Evolutionary conservation across 306 rosid species (phyloP), one percentile per base, ranked within the genome.

Genomic region (Sesbania bispinosa): DNA sequence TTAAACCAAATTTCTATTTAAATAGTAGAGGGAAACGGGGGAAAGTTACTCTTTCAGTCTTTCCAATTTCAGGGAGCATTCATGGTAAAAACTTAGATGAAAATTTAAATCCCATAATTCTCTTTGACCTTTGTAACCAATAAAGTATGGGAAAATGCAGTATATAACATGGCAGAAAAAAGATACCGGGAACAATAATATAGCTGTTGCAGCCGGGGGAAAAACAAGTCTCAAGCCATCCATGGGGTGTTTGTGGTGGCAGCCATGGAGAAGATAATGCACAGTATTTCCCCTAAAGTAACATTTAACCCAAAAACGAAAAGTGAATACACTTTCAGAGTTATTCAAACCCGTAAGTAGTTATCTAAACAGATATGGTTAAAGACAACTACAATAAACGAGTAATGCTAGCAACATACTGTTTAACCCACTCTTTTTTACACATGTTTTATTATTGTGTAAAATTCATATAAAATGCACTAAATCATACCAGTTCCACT

Each of bases 211-310:
- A 71, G 96, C 64, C 1, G 99, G 99, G 67, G 99, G 99, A 20
- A 95, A 91, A 76, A 95, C 99, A 58, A 95, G 99, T 62, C 99
- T 85, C 84, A 95, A 77, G 52, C 97, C 86, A 69, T 95, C 99
- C 97, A 91, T 95, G 7, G 99, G 99, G 70, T 95, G 97, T 78
- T 95, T 95, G 78, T 91, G 99, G 78, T 95, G 99, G 85, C 96
- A 91, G 63, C 99, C 99, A 73, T 95, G 99, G 51, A 95, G 84
- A 67, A 95, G 96, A 88, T 91, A 91, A 81, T 95, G 99, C 15
- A 71, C 0, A 43, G 97, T 95, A 83, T 95, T 95, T 74, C 95
- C 83, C 97, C 99, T 94, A 61, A 80, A 70, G 32, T 64, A 82
- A 15, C 67, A 75, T 65, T 59, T 57, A 76, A 46, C 62, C 47